phyloP scores from a whole-genome alignment of 2,329 filamentous ascomycete genomes.

The Esteya vermicola region DNA sequence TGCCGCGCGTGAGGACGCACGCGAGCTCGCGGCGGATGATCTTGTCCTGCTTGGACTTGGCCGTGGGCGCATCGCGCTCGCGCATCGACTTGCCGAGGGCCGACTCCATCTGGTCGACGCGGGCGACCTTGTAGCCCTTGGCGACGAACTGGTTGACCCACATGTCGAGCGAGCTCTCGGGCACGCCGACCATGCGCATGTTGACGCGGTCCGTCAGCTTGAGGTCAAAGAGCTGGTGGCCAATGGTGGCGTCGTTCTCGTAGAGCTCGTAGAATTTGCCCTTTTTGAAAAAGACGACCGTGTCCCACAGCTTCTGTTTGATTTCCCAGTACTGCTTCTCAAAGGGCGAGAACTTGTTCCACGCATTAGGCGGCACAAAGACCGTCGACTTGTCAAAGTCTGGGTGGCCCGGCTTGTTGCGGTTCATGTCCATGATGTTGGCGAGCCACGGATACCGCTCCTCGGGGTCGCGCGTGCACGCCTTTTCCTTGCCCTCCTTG shows the following conservation, averaged over 20 bases:
- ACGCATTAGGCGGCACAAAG: conserved; percentile 73
- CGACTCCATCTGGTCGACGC: conserved; percentile 94
- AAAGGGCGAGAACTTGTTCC: conserved; percentile 76
- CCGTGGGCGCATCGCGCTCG: conserved; percentile 56
- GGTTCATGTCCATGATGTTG: conserved; percentile 70
- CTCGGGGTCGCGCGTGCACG: conserved; percentile 69
- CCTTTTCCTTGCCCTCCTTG: conserved; percentile 49
- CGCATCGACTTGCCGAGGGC: conserved; percentile 96
- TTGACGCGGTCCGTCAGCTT: conserved; percentile 97
- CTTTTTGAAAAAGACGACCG: conserved; percentile 98
- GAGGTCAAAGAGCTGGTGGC: conserved; percentile 90
- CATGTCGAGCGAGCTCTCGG: conserved; percentile 85
- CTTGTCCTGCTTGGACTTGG: conserved; percentile 68
- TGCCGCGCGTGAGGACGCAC: conserved; percentile 82
- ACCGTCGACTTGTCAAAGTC: conserved; percentile 86
- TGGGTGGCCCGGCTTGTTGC: conserved; percentile 61
- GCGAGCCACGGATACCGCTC: conserved; percentile 84
- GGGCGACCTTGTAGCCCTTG: conserved; percentile 92
- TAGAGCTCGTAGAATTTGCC: conserved; percentile 99
- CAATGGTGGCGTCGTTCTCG: conserved; percentile 92
- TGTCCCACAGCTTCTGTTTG: conserved; percentile 95
- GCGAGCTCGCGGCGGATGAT: conserved; percentile 84
- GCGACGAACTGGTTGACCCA: conserved; percentile 99
- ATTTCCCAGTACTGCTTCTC: conserved; percentile 99
- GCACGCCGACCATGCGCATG: conserved; percentile 98